Evolutionary conservation across 164 flowering plant species (phyloP), one percentile per base, ranked within the genome.

Genomic region (Berberis thunbergii): DNA sequence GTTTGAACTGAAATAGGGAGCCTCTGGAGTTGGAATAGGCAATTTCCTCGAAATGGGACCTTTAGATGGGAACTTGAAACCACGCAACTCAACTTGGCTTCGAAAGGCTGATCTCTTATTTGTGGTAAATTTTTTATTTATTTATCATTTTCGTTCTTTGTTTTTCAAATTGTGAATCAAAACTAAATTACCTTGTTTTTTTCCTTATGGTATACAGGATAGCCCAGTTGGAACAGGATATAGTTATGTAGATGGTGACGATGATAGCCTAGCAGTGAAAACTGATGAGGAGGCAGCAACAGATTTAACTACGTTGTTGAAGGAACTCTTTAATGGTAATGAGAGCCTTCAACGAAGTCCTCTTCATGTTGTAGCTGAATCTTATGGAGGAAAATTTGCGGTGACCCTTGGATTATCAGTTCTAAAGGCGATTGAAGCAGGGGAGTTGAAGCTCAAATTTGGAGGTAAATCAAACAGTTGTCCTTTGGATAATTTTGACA

Each of bases 141-240:
- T n/a, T 10, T 53, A 45, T 43, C 45, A 60, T 60, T 26, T 61
- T 38, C 39, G 4, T 8, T 1, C 8, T 1, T 6, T 43, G 40
- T 1, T 44, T 53, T 1, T n/a, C 54, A 3, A 26, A 41, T 49
- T 57, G 7, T 58, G 43, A 8, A 42, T 49, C 10, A 6, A 13
- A 4, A 4, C 40, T 4, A 42, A 13, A 2, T 57, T 42, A 7
- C 1, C 49, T 63, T 61, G n/a, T 55, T 48, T 52, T 44, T 60
- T 60, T 44, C 38, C 7, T 12, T 2, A 59, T 42, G 41, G 9
- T 26, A 69, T 71, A 12, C 43, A 93, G 98, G 98, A 93, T 62
- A 83, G 78, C 65, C 98, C 98, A 65, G 94, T 93, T 26, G 98
- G 98, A 55, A 81, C 96, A 45, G 97, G 98, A 57, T 93, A 67